These are phyloP conservation scores for Inosperma sp. DNA, from an alignment of 768 basidiomycete species.

Conservation along the genomic window DNA sequence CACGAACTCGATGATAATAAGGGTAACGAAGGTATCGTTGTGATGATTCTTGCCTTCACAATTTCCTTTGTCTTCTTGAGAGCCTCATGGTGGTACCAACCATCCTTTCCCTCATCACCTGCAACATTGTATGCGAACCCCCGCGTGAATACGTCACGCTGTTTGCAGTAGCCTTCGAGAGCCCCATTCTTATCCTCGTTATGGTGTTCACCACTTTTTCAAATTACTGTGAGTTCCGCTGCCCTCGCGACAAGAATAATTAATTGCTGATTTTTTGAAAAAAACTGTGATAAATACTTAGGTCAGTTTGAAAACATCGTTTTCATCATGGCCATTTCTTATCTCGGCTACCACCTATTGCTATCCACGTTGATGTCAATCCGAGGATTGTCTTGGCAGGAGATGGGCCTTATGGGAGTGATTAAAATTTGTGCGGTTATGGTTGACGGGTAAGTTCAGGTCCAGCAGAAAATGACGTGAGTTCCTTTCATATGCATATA, in stretches of 20 bases:
- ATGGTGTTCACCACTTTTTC: not conserved
- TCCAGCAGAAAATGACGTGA: no score
- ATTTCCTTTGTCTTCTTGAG: no score
- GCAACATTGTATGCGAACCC: no score
- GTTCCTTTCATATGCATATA: no score
- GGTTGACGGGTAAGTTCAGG: no score
- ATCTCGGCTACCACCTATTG: not conserved
- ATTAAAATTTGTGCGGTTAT: conserved; percentile 1
- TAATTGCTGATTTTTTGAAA: no score
- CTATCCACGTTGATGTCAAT: not conserved
- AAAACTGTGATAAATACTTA: no score
- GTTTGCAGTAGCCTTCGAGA: not conserved
- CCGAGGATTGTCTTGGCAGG: conserved; percentile 1
- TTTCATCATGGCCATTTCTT: not conserved
- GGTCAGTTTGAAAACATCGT: not conserved
- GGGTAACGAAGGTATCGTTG: no score
- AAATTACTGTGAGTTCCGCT: not conserved
- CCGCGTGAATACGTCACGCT: not conserved
- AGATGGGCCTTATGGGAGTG: not conserved
- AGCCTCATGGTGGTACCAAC: no score
- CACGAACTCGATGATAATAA: no score
- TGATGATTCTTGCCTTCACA: no score
- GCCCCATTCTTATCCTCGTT: not conserved
- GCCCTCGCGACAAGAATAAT: not conserved
- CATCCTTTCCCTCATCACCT: no score